Conservation (phyloP, 257 asterid genomes). For the Solanum phureja region DNA sequence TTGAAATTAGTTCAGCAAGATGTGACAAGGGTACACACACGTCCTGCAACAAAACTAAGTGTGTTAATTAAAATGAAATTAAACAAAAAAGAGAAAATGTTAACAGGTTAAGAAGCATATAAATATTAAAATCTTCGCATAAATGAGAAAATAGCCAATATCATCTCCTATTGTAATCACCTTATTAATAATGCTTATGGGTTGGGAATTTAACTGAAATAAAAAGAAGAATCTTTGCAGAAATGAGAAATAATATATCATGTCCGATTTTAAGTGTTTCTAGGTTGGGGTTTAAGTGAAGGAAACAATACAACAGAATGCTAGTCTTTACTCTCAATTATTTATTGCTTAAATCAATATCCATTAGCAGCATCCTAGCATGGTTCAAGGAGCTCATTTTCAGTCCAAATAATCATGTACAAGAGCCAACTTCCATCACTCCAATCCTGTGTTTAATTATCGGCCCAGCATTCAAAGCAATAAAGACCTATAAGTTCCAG, state of each 20-base stretch:
- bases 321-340: not conserved
- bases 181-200: not conserved
- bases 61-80: not conserved
- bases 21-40: constrained; percentile 87
- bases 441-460: not conserved
- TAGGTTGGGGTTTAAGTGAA: not conserved
- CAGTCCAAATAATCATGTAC: not conserved
- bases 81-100: not conserved
- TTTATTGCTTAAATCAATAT: not conserved
- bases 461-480: not conserved
- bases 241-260: not conserved
- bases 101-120: not conserved
- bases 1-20: constrained; percentile 78
- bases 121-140: not conserved
- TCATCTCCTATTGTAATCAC: not conserved
- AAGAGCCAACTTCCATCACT: not conserved
- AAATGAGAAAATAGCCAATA: not conserved
- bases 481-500: not conserved
- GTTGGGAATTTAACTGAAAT: not conserved
- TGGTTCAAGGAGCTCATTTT: not conserved
- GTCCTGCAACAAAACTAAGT: constrained; percentile 38
- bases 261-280: not conserved
- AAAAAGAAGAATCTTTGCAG: not conserved
- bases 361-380: not conserved
- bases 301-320: not conserved